A percentile compares a stretch with the other conserved stretches of the same genome.
Conservation (phyloP, 192 early-diverging fungal genomes). For the Coemansia sp. region DNA sequence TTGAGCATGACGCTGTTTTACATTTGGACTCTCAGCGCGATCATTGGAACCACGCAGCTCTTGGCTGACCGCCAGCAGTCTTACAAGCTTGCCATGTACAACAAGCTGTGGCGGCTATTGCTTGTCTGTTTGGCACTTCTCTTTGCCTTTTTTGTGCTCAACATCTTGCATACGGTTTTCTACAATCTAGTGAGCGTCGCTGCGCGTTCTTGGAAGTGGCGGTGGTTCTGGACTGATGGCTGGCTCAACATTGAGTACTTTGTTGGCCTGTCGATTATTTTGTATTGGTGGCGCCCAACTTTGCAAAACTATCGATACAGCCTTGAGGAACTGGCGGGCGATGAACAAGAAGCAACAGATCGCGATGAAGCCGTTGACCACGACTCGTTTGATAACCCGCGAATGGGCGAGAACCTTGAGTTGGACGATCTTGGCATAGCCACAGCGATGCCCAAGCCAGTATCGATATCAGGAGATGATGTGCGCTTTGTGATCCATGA, state of each 20-base stretch:
- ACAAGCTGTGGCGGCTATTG: conserved; percentile 77
- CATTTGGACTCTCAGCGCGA: conserved; percentile 86
- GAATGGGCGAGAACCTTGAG: conserved; percentile 54
- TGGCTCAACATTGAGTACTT: conserved; percentile 92
- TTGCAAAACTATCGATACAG: conserved; percentile 90
- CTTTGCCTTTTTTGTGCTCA: conserved; percentile 79
- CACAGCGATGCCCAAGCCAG: conserved; percentile 2
- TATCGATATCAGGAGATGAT: conserved; percentile 32
- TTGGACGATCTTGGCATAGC: conserved; percentile 28
- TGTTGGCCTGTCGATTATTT: conserved; percentile 74
- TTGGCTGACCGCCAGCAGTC: conserved; percentile 80
- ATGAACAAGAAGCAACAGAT: conserved; percentile 72
- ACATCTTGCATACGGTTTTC: conserved; percentile 75
- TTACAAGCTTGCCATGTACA: conserved; percentile 94
- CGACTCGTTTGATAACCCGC: conserved; percentile 49
- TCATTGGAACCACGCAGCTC: conserved; percentile 75
- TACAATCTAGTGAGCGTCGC: conserved; percentile 68
- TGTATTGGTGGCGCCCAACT: conserved; percentile 92
- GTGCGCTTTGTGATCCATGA: conserved; percentile 51
- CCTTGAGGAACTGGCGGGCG: conserved; percentile 77
- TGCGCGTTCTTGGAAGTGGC: conserved; percentile 77
- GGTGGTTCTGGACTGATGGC: conserved; percentile 93
- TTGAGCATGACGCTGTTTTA: conserved; percentile 93
- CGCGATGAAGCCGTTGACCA: conserved; percentile 49
- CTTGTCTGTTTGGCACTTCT: conserved; percentile 75